Evolutionary conservation across 495 filamentous ascomycete species (phyloP), one percentile per base, ranked within the genome.

Genomic region (Arthonia radiata): DNA sequence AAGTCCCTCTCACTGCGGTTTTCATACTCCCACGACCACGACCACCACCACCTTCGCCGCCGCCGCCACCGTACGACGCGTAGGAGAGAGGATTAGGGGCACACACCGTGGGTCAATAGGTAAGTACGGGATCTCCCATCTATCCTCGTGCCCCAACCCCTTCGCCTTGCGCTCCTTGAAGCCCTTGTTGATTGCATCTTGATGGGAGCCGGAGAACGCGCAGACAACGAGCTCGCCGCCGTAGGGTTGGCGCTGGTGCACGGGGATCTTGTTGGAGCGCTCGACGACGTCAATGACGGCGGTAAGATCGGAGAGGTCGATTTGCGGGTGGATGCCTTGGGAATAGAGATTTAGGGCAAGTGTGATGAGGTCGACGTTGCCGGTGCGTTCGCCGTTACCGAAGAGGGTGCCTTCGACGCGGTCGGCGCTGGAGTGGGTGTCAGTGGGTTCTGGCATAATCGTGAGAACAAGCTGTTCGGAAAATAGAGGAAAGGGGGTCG

Each of bases 131-230:
- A 97, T 59, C 25, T 59, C 43, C 68, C 68, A 74, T 15, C 52
- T 51, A 30, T 65, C 61, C 13, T 81, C 64, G 29, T 67, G 53
- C 4, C 49, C 52, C 27, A 61, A 58, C 18, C 56, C 60, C 0
- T 52, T 44, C 17, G 58, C 47, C 42, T 81, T 57, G 24, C 83
- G 69, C 14, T 55, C 41, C 35, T 70, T 59, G 56, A 94, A 93
- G 8, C 86, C 83, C 54, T 94, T 94, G 55, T 90, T 90, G 53
- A 97, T 93, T 19, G 86, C 86, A 39, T 94, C 86, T 53, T 97
- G 82, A 46, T 93, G 83, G 15, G 74, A 80, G 24, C 82, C 80
- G 40, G 70, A 77, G 53, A 90, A 91, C 11, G 79, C 77, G 44
- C 70, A 82, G 22, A 80, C 72, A 23, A 92, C 83, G 31, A 92